A percentile compares a stretch with the other conserved stretches of the same genome.
Conservation (phyloP, 768 basidiomycete species). For the Fibroporia radiculosa region DNA sequence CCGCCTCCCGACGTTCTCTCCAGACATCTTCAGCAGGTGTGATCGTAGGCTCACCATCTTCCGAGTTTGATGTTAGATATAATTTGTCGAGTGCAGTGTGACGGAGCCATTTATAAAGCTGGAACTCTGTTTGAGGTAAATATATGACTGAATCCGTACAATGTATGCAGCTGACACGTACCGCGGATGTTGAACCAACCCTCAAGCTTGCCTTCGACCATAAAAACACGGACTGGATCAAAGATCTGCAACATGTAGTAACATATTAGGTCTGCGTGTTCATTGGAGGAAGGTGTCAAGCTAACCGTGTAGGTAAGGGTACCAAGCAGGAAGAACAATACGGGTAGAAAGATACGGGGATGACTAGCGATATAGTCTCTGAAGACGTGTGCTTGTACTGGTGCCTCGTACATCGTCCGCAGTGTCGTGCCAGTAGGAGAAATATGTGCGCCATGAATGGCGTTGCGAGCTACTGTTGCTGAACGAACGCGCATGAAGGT, state of each 20-base stretch:
- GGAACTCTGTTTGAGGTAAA: slow-evolving; percentile 44
- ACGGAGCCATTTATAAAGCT: slow-evolving; percentile 70
- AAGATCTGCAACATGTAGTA: slow-evolving; percentile 56
- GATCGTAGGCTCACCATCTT: slow-evolving; percentile 11
- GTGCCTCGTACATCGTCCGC: slow-evolving; percentile 50
- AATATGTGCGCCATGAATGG: slow-evolving; percentile 49
- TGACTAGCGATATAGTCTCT: slow-evolving; percentile 82
- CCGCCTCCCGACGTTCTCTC: slow-evolving; percentile 82
- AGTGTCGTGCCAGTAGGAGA: slow-evolving; percentile 37
- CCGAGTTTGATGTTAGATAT: slow-evolving; percentile 20
- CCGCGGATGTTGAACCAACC: slow-evolving; percentile 80
- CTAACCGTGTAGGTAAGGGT: slow-evolving; percentile 81
- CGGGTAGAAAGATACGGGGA: slow-evolving; percentile 75
- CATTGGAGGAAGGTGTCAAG: not conserved
- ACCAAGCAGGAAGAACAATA: slow-evolving; percentile 83
- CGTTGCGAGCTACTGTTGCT: slow-evolving; percentile 79
- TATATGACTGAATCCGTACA: not conserved
- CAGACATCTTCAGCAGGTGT: slow-evolving; percentile 43
- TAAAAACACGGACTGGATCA: slow-evolving; percentile 82
- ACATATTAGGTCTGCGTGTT: not conserved
- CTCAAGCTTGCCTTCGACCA: slow-evolving; percentile 74
- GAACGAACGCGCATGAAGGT: slow-evolving; percentile 55
- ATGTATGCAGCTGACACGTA: slow-evolving; percentile 21
- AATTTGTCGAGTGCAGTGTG: slow-evolving; percentile 50
- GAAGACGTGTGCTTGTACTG: slow-evolving; percentile 57